Conservation (phyloP, 169 alveolate species). For the Pseudocohnilembus persalinus region DNA sequence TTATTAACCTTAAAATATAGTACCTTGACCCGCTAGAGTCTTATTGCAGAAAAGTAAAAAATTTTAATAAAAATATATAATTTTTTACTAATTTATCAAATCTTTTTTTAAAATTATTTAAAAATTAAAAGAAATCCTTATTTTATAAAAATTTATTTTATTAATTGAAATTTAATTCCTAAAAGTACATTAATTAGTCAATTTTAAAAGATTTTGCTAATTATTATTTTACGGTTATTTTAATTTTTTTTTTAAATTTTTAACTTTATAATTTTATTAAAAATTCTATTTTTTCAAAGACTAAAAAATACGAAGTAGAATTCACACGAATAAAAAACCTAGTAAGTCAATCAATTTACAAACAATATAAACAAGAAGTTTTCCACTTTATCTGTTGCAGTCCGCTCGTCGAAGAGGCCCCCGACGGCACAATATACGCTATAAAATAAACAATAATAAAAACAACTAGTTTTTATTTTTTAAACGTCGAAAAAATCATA, state of each 20-base stretch:
- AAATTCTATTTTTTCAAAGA: too few species aligned
- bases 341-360: neutral
- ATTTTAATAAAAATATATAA: too few species aligned
- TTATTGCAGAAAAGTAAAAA: neutral
- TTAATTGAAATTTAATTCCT: too few species aligned
- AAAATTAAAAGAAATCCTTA: too few species aligned
- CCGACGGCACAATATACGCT: neutral
- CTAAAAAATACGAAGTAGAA: neutral
- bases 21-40: neutral
- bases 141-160: too few species aligned
- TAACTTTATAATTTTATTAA: too few species aligned
- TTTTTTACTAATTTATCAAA: too few species aligned
- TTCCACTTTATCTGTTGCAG: neutral
- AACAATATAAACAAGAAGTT: neutral
- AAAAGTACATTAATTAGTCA: neutral
- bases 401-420: neutral
- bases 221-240: neutral
- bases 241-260: too few species aligned
- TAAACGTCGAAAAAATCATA: neutral
- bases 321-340: neutral
- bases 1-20: neutral
- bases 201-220: neutral
- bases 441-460: neutral
- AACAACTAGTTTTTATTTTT: too few species aligned
- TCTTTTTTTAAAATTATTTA: too few species aligned